phyloP scores from a whole-genome alignment of 1,284 basidiomycete genomes.

The Cutaneotrichosporon dermatis region DNA sequence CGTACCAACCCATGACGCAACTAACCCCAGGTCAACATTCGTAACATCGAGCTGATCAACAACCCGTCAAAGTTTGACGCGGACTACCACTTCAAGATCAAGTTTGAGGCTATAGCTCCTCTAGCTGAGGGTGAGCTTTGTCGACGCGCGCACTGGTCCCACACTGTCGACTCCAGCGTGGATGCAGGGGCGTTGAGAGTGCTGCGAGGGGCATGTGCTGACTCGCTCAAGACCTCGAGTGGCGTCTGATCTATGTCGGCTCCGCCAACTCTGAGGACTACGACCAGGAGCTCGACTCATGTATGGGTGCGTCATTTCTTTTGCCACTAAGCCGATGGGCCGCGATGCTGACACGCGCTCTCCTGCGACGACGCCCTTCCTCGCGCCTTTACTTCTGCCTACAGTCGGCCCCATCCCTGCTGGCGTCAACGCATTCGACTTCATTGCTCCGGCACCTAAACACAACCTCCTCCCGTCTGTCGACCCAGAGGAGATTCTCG shows the following conservation, averaged over 20 bases:
- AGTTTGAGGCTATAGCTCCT: conserved; percentile 93
- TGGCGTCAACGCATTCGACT: conserved; percentile 95
- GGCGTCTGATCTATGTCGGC: conserved; percentile 95
- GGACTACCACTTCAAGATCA: conserved; percentile 89
- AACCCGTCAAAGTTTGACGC: conserved; percentile 90
- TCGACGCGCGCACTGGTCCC: no score
- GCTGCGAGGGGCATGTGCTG: no score
- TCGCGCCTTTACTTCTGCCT: no score
- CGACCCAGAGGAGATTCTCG: conserved; percentile 59
- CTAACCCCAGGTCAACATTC: conserved; percentile 48
- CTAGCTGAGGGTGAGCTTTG: conserved; percentile 70
- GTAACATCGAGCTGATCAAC: conserved; percentile 69
- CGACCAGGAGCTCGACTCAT: conserved; percentile 94
- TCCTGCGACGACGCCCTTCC: no score
- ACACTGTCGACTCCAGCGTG: no score
- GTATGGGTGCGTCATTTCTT: conserved; percentile 57
- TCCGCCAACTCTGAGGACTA: conserved; percentile 85
- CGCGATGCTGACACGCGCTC: no score
- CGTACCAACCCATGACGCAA: background rate
- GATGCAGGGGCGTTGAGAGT: no score
- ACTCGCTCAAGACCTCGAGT: conserved; percentile 74
- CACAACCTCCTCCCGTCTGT: conserved; percentile 70
- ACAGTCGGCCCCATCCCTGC: conserved; percentile 85
- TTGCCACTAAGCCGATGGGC: no score
- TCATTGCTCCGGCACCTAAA: conserved; percentile 63